phyloP scores from a whole-genome alignment of 1,139 yeast species.

The Saccharomyces pastorianus region DNA sequence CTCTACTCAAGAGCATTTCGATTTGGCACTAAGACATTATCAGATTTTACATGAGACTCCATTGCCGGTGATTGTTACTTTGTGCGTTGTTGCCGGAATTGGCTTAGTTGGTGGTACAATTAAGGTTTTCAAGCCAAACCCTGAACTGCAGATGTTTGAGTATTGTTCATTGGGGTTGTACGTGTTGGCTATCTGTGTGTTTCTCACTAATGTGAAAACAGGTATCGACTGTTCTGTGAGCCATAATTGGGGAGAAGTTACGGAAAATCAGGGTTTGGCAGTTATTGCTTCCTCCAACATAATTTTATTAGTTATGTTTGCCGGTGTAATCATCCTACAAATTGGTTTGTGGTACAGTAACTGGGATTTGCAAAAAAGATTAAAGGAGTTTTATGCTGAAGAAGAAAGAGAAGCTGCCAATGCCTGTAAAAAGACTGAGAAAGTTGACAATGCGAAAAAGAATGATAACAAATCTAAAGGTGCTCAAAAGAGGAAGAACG shows the following conservation, averaged over 20 bases:
- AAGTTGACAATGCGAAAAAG: slow-evolving; percentile 4
- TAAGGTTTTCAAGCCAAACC: slow-evolving; percentile 78
- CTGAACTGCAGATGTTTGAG: slow-evolving; percentile 79
- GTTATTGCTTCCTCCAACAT: slow-evolving; percentile 87
- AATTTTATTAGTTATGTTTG: slow-evolving; percentile 59
- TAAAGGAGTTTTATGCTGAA: slow-evolving; percentile 41
- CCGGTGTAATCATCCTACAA: slow-evolving; percentile 77
- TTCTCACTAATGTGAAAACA: slow-evolving; percentile 75
- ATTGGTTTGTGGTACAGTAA: slow-evolving; percentile 86
- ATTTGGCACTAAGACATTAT: slow-evolving; percentile 63
- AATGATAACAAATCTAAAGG: slow-evolving; percentile 1
- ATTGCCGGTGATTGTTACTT: slow-evolving; percentile 50
- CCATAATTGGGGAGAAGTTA: slow-evolving; percentile 92
- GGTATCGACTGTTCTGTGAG: slow-evolving; percentile 64
- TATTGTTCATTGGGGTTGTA: slow-evolving; percentile 72
- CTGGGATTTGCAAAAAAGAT: slow-evolving; percentile 56
- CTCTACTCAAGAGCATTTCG: slow-evolving; percentile 48
- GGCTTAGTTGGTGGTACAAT: slow-evolving; percentile 69
- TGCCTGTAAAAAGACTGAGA: slow-evolving; percentile 4
- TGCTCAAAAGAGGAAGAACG: background rate
- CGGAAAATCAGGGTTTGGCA: slow-evolving; percentile 73
- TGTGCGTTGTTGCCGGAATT: slow-evolving; percentile 36
- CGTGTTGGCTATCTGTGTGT: slow-evolving; percentile 66
- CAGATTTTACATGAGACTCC: slow-evolving; percentile 48
- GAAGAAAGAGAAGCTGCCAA: slow-evolving; percentile 32